These are phyloP conservation scores for Gliomastix tumulicola DNA, from an alignment of 2,329 filamentous ascomycete species.

Conservation along the genomic window DNA sequence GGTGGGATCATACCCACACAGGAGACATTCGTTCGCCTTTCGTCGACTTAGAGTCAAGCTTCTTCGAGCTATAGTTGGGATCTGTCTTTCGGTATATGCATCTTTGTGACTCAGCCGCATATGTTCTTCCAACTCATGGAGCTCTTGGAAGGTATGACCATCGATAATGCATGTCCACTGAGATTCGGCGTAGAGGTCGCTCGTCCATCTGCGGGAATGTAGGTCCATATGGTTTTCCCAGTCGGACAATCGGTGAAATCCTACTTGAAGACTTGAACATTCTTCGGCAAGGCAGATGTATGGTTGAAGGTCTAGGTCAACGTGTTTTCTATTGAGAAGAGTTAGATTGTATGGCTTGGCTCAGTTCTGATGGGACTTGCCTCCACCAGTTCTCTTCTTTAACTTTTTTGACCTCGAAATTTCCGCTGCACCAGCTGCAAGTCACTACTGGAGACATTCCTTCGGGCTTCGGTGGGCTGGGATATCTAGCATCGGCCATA, in stretches of 20 bases:
- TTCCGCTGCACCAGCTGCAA: neutral
- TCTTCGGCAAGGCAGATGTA: neutral
- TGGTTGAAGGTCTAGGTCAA: neutral
- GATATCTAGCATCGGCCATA: neutral
- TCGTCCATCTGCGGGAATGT: neutral
- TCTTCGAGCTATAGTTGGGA: no score
- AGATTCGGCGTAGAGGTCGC: neutral
- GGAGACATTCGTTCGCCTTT: no score
- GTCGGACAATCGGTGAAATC: neutral
- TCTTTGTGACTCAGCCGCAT: no score
- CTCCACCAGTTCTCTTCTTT: neutral
- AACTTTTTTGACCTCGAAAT: neutral
- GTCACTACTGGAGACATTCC: neutral
- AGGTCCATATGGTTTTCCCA: neutral
- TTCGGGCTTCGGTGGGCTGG: neutral
- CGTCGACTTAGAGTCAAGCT: no score
- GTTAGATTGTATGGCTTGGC: neutral
- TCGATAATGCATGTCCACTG: neutral
- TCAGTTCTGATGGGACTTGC: neutral
- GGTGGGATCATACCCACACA: no score
- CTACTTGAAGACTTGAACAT: neutral
- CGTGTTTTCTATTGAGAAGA: neutral
- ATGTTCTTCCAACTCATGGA: no score
- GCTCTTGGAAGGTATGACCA: no score
- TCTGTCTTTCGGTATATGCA: no score